Evolutionary conservation across 2,329 filamentous ascomycete species (phyloP).

Genomic region (Penicillium glabrum): DNA sequence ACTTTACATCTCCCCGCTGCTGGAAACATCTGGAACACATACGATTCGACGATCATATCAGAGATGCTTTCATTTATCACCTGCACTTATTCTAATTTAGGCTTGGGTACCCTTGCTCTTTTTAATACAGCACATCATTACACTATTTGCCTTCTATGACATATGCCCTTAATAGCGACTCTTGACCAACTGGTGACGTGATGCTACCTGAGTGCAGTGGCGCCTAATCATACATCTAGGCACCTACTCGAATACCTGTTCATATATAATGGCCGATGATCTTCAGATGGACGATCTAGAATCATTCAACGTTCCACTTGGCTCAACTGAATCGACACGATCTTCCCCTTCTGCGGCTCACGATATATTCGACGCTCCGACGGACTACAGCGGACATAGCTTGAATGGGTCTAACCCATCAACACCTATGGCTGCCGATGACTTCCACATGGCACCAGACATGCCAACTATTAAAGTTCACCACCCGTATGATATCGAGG

Average conservation of each 20-base stretch:
- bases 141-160: not conserved
- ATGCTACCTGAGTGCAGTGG: not conserved
- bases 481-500: conserved; percentile 41
- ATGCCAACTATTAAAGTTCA: conserved; percentile 28
- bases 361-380: not conserved
- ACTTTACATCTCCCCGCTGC: conserved; percentile 11
- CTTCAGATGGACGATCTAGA: not conserved
- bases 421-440: conserved; percentile 14
- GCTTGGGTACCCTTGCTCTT: not conserved
- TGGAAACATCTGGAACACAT: conserved; percentile 26
- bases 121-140: not conserved
- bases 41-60: conserved; percentile 5
- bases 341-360: not conserved
- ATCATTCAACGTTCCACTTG: not conserved
- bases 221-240: not conserved
- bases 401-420: conserved; percentile 11
- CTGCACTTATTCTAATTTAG: not conserved
- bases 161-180: not conserved
- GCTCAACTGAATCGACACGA: not conserved
- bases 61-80: not conserved
- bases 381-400: conserved; percentile 13
- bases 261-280: not conserved
- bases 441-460: conserved; percentile 7
- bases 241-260: not conserved
- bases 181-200: conserved; percentile 6